Percentiles rank a stretch among this genome's conserved stretches.
Conservation (phyloP, 345 rosid genomes). For the Odontarrhena argentea region DNA sequence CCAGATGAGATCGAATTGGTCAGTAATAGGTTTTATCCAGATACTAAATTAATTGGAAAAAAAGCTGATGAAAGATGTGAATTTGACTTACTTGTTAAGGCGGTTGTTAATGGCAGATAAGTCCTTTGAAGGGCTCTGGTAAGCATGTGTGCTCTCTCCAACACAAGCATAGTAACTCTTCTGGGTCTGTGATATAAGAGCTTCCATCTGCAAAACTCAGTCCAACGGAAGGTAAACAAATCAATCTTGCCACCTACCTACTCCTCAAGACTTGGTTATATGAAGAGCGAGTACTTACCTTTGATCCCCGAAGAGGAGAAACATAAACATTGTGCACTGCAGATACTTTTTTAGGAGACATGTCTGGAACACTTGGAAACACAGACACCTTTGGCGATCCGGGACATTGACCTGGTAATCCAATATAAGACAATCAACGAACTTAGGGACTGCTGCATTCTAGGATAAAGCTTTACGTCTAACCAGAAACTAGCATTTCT, state of each 20-base stretch:
- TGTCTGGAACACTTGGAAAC: conserved; percentile 90
- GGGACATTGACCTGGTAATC: conserved; percentile 67
- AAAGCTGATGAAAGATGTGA: not conserved
- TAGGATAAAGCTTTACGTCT: conserved; percentile 14
- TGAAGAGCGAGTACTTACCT: conserved; percentile 52
- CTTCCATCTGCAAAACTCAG: conserved; percentile 76
- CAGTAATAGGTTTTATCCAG: not conserved
- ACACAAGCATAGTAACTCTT: conserved; percentile 96
- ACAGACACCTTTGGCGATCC: conserved; percentile 83
- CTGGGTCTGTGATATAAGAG: conserved; percentile 80
- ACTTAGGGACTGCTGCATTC: conserved; percentile 15
- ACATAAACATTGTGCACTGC: conserved; percentile 88
- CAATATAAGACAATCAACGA: conserved; percentile 22
- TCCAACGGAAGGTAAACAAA: conserved; percentile 5
- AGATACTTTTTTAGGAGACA: conserved; percentile 96
- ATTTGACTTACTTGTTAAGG: conserved; percentile 63
- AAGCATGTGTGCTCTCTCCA: conserved; percentile 97
- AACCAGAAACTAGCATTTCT: conserved; percentile 9
- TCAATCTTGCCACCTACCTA: conserved; percentile 6
- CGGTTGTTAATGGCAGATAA: conserved; percentile 84
- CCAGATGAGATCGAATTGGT: not conserved
- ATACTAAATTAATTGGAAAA: conserved; percentile 4
- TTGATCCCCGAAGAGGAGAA: conserved; percentile 91
- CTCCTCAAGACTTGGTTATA: not conserved
- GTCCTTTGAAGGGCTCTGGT: conserved; percentile 97